A percentile compares a stretch with the other conserved stretches of the same genome.
phyloP scores from a whole-genome alignment of 2,329 filamentous ascomycete genomes.

The Lachnellula arida region DNA sequence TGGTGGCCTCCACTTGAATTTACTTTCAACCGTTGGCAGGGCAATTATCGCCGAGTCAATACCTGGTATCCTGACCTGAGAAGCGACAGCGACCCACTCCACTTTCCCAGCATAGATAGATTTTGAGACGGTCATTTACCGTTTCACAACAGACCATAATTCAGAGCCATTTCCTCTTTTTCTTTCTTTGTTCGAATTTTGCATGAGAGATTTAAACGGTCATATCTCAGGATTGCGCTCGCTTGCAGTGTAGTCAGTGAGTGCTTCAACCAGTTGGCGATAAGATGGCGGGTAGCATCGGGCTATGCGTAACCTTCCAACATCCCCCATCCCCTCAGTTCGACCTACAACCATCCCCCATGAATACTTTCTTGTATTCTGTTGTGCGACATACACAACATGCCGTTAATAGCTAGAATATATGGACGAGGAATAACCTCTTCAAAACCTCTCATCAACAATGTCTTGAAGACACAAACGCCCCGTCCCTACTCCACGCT shows the following conservation, averaged over 20 bases:
- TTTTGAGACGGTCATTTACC: too few species aligned
- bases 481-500: conserved; percentile 27
- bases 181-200: too few species aligned
- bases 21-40: conserved; percentile 1
- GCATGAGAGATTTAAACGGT: too few species aligned
- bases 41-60: conserved; percentile 8
- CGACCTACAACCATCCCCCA: conserved; percentile 5
- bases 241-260: background rate
- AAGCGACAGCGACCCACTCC: background rate
- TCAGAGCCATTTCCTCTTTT: background rate
- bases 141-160: too few species aligned
- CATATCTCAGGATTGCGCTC: too few species aligned
- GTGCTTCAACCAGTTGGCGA: background rate
- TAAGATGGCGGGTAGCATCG: background rate
- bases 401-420: conserved; percentile 17
- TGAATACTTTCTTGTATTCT: conserved; percentile 3
- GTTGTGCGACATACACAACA: conserved; percentile 13
- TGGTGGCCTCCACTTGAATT: background rate
- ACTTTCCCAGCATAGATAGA: too few species aligned
- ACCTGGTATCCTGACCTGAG: background rate
- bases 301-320: background rate
- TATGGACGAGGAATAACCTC: conserved; percentile 4
- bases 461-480: background rate
- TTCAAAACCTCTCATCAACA: conserved; percentile 4
- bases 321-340: background rate